A percentile compares a stretch with the other conserved stretches of the same genome.
Conservation (phyloP, 805 yeast genomes). For the Brettanomyces nanus region DNA sequence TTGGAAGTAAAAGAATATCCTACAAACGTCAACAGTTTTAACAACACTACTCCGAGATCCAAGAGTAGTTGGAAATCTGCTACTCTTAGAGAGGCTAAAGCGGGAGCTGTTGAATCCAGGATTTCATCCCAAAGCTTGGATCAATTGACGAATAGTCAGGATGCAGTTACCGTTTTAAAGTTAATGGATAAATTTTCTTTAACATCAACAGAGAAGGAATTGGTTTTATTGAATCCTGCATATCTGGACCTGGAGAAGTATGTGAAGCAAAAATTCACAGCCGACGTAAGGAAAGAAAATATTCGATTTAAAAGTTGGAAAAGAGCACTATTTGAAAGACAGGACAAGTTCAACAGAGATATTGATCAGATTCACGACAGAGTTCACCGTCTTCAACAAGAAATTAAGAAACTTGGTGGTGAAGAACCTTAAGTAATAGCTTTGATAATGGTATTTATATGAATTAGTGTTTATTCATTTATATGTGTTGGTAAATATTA, state of each 20-base stretch:
- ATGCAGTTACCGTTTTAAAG: slow-evolving; percentile 28
- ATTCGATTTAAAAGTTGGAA: slow-evolving; percentile 57
- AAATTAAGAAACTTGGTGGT: slow-evolving; percentile 11
- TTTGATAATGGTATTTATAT: neutral
- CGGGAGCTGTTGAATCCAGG: slow-evolving; percentile 4
- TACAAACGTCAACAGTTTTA: slow-evolving; percentile 8
- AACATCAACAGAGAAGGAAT: slow-evolving; percentile 29
- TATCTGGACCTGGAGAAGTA: slow-evolving; percentile 36
- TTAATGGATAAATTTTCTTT: slow-evolving; percentile 31
- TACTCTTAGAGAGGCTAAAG: slow-evolving; percentile 5
- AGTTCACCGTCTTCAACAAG: slow-evolving; percentile 30
- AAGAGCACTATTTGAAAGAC: slow-evolving; percentile 43
- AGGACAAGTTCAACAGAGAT: slow-evolving; percentile 46
- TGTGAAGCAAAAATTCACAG: slow-evolving; percentile 36
- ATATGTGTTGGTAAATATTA: neutral
- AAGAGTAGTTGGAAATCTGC: slow-evolving; percentile 20
- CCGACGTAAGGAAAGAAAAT: slow-evolving; percentile 41
- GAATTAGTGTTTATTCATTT: neutral
- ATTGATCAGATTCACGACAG: slow-evolving; percentile 35
- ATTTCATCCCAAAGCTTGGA: slow-evolving; percentile 17
- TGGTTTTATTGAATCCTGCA: slow-evolving; percentile 38
- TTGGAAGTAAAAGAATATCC: neutral
- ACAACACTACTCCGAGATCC: slow-evolving; percentile 16
- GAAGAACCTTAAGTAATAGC: neutral
- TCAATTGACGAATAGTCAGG: slow-evolving; percentile 19